A percentile compares a stretch with the other conserved stretches of the same genome.
Conservation (phyloP, 352 stramenopile genomes). For the Phytophthora fragariae region DNA sequence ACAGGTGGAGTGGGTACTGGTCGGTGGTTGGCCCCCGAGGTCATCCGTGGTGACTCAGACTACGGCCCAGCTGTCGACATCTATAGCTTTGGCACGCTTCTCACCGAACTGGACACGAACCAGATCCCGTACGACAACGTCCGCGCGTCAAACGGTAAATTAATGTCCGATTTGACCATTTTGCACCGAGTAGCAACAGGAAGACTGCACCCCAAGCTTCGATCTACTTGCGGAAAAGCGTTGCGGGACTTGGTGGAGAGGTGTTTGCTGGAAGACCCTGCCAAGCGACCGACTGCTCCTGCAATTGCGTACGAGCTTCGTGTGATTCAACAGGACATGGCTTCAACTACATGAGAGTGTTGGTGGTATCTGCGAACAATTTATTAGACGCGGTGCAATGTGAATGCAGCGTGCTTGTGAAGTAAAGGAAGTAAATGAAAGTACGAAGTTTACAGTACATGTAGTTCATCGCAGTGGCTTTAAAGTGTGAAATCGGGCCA, state of each 20-base stretch:
- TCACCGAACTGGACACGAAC: slow-evolving; percentile 54
- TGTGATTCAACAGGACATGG: slow-evolving; percentile 21
- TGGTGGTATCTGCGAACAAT: neutral
- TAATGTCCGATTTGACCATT: slow-evolving; percentile 52
- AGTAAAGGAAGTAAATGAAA: neutral
- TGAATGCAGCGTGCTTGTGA: neutral
- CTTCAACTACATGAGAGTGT: neutral
- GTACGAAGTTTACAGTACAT: neutral
- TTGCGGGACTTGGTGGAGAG: slow-evolving; percentile 12
- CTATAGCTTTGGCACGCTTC: slow-evolving; percentile 57
- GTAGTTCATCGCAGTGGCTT: neutral
- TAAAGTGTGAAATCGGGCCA: no score
- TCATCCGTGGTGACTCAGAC: slow-evolving; percentile 49
- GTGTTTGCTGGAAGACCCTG: slow-evolving; percentile 10
- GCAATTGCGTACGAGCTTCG: slow-evolving; percentile 23
- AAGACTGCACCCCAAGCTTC: slow-evolving; percentile 23
- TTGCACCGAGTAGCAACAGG: slow-evolving; percentile 53
- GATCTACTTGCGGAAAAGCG: slow-evolving; percentile 3
- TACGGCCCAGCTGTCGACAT: slow-evolving; percentile 61
- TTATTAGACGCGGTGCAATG: slow-evolving; percentile 1
- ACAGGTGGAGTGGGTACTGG: slow-evolving; percentile 56
- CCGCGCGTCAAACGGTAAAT: slow-evolving; percentile 37
- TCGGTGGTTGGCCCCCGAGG: slow-evolving; percentile 61
- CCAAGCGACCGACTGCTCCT: slow-evolving; percentile 4
- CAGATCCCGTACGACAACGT: slow-evolving; percentile 43